These are phyloP conservation scores for Fusarium caatingaense DNA, from an alignment of 2,329 filamentous ascomycete genomes.

Conservation along the genomic window DNA sequence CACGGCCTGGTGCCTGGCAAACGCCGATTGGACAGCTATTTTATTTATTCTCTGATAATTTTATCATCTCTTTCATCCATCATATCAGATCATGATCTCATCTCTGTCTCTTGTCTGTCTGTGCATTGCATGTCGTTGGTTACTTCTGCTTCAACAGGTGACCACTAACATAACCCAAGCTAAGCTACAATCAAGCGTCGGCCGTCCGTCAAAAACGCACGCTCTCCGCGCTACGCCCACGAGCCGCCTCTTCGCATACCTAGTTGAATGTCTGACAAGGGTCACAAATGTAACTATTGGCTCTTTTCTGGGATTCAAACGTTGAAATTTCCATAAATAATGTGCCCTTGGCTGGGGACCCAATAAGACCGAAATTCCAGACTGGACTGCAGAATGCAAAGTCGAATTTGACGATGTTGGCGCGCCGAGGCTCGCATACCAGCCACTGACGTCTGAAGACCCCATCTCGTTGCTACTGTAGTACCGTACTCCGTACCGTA, in stretches of 20 bases:
- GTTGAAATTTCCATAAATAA: slow-evolving; percentile 8
- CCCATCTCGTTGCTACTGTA: neutral
- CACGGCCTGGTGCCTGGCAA: slow-evolving; percentile 41
- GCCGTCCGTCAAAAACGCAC: neutral
- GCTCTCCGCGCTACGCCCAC: slow-evolving; percentile 24
- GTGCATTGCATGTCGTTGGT: slow-evolving; percentile 9
- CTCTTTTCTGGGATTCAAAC: neutral
- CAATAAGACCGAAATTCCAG: slow-evolving; percentile 27
- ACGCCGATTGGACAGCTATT: slow-evolving; percentile 12
- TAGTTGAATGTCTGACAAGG: slow-evolving; percentile 19
- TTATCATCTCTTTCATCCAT: neutral
- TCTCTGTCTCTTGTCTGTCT: neutral
- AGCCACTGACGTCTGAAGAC: slow-evolving; percentile 37
- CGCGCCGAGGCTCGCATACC: slow-evolving; percentile 18
- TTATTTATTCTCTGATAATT: slow-evolving; percentile 1
- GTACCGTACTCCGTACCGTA: neutral
- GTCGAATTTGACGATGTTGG: slow-evolving; percentile 2
- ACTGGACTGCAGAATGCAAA: neutral
- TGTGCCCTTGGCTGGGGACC: neutral
- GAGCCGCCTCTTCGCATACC: slow-evolving; percentile 30
- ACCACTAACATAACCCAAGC: neutral
- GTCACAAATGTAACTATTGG: slow-evolving; percentile 16
- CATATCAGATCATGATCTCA: neutral
- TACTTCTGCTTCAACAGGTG: slow-evolving; percentile 5
- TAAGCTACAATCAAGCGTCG: neutral